A percentile compares a stretch with the other conserved stretches of the same genome.
Evolutionary conservation across 208 protist genomes (phyloP).

Genomic region (Leishmania martiniquensis): DNA sequence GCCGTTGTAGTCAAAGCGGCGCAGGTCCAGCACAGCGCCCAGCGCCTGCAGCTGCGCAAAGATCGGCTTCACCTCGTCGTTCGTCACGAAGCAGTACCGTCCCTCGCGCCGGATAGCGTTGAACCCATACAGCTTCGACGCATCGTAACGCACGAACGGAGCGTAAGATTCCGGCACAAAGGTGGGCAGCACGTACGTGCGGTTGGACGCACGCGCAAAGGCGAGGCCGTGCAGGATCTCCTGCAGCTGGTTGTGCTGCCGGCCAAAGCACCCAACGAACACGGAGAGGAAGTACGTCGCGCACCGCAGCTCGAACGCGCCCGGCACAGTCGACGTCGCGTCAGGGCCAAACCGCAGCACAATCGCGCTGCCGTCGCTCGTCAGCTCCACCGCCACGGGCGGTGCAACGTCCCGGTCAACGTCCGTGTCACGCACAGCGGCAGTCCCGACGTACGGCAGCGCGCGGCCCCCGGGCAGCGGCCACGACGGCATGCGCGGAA

Average conservation of each 20-base stretch:
- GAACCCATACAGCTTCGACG: slow-evolving; percentile 16
- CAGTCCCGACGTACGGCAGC: slow-evolving; percentile 13
- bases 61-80: slow-evolving; percentile 9
- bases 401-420: slow-evolving; percentile 11
- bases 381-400: background rate
- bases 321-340: background rate
- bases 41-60: slow-evolving; percentile 5
- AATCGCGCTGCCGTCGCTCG: slow-evolving; percentile 3
- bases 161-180: slow-evolving; percentile 2
- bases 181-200: slow-evolving; percentile 13
- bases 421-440: slow-evolving; percentile 13
- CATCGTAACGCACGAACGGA: slow-evolving; percentile 1
- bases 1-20: background rate
- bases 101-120: slow-evolving; percentile 20
- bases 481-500: slow-evolving; percentile 16
- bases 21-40: slow-evolving; percentile 2
- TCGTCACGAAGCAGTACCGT: slow-evolving; percentile 24
- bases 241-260: slow-evolving; percentile 29
- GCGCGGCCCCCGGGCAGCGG: background rate
- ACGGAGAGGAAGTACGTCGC: slow-evolving; percentile 17
- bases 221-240: slow-evolving; percentile 14
- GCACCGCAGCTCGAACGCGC: slow-evolving; percentile 6
- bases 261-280: slow-evolving; percentile 13
- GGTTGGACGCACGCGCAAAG: slow-evolving; percentile 6
- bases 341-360: background rate